Evolutionary conservation across 1,284 basidiomycete species (phyloP), one percentile per base, ranked within the genome.

Genomic region (Cutaneotrichosporon dermatis): DNA sequence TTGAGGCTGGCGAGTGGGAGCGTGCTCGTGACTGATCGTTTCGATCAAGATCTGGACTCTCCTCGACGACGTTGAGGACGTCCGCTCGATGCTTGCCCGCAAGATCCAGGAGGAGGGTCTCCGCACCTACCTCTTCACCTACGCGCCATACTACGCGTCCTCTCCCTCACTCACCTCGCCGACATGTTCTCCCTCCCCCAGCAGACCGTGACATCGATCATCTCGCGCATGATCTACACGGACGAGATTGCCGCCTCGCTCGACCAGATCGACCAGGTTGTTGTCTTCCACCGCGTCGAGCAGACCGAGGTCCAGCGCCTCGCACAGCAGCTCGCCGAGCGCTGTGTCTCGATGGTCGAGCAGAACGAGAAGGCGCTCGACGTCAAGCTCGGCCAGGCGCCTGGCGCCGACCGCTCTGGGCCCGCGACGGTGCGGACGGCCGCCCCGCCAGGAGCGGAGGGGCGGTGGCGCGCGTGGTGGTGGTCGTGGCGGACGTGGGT

Each of bases 171-270:
- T 6, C 84, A 94, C 60, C 86, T 99, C 51, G 87, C 93, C 6
- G 83, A 85, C 59, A 96, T 90, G 3, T 98, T 99, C 80, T 87
- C 87, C 36, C 82, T 99, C 12, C 83, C 91, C 6, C 78, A 88
- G 58, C 84, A 87, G 54, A 81, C 85, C 11, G 92, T 97, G 7
- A 92, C 89, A 5, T 94, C 93, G 33, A 87, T 97, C 69, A 90
- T 98, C 51, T 94, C 90, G 50, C 92, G 93, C 80, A 98, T 99
- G 96, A 97, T 99, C 72, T 98, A 94, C 92, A 92, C 85, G 70
- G 96, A 98, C 75, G 94, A 98, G 76, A 82, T 99, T 12, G 84
- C 90, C 0, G 96, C 95, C 1, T 94, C 92, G 37, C 82, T 99
- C 59, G 96, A 99, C 76, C 90, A 90, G 75, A 86, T 90, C 15